A percentile compares a stretch with the other conserved stretches of the same genome.
These are phyloP conservation scores for Wickerhamiella sergipiensis DNA, from an alignment of 805 yeast species.

Conservation along the genomic window DNA sequence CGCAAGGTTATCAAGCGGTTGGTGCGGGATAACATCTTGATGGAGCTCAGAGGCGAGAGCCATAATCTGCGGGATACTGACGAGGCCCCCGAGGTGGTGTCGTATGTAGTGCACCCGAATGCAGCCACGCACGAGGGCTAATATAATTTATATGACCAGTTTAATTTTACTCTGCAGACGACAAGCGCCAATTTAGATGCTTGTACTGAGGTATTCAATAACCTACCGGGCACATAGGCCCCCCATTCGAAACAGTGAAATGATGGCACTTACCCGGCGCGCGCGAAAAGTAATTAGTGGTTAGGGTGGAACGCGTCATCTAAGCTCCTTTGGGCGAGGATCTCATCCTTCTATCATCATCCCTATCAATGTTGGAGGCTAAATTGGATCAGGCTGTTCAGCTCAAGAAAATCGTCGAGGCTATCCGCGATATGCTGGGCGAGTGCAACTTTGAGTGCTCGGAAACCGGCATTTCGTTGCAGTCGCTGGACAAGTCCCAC, in stretches of 20 bases:
- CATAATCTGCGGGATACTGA: constrained; percentile 23
- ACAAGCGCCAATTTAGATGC: too few relatives aligned
- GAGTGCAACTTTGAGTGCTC: constrained; percentile 94
- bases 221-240: too few relatives aligned
- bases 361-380: constrained; percentile 77
- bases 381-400: constrained; percentile 87
- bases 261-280: neutral
- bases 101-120: constrained; percentile 26
- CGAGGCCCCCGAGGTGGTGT: constrained; percentile 11
- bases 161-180: too few relatives aligned
- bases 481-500: constrained; percentile 96
- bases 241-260: too few relatives aligned
- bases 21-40: constrained; percentile 70
- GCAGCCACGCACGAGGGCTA: constrained; percentile 1
- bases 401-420: constrained; percentile 83
- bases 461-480: constrained; percentile 88
- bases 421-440: constrained; percentile 88
- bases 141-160: neutral
- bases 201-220: too few relatives aligned
- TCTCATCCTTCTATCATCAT: neutral
- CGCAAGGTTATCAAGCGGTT: constrained; percentile 70
- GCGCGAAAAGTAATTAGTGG: constrained; percentile 1
- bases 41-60: constrained; percentile 45
- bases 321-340: neutral
- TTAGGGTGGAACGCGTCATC: neutral